These are phyloP conservation scores for Quercus gilva DNA, from an alignment of 306 rosid species.

Conservation along the genomic window DNA sequence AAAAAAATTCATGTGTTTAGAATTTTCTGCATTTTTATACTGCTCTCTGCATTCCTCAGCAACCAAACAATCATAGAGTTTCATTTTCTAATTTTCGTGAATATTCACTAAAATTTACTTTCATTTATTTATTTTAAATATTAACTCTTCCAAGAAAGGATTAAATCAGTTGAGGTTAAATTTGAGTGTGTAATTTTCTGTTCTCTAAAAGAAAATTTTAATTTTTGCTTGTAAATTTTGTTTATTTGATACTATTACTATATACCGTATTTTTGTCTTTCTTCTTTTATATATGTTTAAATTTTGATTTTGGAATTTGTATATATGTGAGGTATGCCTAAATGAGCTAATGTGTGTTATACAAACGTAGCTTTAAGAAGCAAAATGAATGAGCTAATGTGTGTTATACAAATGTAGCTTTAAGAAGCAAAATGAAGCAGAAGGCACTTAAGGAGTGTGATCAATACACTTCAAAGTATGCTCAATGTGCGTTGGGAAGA, in stretches of 20 bases:
- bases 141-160: background rate
- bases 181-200: background rate
- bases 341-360: background rate
- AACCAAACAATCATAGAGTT: background rate
- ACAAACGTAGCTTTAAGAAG: conserved; percentile 67
- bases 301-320: background rate
- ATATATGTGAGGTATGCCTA: background rate
- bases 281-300: background rate
- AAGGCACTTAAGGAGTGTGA: conserved; percentile 85
- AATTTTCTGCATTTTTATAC: background rate
- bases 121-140: background rate
- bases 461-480: conserved; percentile 65
- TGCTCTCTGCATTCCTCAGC: background rate
- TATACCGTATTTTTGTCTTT: background rate
- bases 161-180: background rate
- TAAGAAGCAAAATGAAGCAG: conserved; percentile 94
- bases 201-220: background rate
- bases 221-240: background rate
- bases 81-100: background rate
- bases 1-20: background rate
- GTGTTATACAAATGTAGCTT: conserved; percentile 39
- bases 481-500: conserved; percentile 80
- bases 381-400: conserved; percentile 61
- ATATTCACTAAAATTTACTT: background rate
- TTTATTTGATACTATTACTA: background rate